phyloP scores from a whole-genome alignment of 192 early-diverging fungal species.

The Coemansia sp. region DNA sequence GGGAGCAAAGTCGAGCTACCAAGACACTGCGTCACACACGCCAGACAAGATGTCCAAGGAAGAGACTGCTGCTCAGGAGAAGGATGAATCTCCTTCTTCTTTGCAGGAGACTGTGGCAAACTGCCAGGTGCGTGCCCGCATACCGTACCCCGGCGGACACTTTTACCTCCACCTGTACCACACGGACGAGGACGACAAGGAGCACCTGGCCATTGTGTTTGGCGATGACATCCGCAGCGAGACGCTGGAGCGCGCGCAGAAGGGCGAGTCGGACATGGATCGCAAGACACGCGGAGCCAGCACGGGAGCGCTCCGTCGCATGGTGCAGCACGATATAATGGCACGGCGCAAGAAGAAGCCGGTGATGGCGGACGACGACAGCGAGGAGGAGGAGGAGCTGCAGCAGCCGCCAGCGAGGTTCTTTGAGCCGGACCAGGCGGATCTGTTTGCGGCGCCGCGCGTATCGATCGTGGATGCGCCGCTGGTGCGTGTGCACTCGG shows the following conservation, averaged over 20 bases:
- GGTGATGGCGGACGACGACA: background rate
- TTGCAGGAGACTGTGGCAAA: slow-evolving; percentile 7
- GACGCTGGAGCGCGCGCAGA: slow-evolving; percentile 64
- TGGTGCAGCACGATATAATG: slow-evolving; percentile 45
- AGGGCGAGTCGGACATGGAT: slow-evolving; percentile 77
- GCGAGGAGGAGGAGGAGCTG: background rate
- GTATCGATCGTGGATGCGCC: slow-evolving; percentile 57
- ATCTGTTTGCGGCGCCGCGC: slow-evolving; percentile 35
- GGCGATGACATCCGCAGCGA: slow-evolving; percentile 75
- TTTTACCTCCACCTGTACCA: slow-evolving; percentile 84
- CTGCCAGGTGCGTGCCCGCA: slow-evolving; percentile 70
- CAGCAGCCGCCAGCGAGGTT: background rate
- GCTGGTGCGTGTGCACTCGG: slow-evolving; percentile 91
- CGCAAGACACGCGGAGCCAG: slow-evolving; percentile 80
- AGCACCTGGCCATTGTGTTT: slow-evolving; percentile 94
- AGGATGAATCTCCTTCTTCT: background rate
- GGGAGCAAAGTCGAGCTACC: background rate
- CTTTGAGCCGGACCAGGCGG: slow-evolving; percentile 38
- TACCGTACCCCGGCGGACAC: slow-evolving; percentile 77
- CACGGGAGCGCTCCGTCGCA: slow-evolving; percentile 55
- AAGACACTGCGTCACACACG: background rate
- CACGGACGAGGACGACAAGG: slow-evolving; percentile 82
- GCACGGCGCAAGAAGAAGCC: background rate
- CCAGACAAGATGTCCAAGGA: slow-evolving; percentile 24
- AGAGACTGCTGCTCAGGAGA: slow-evolving; percentile 12